These are phyloP conservation scores for Orychophragmus violaceus DNA, from an alignment of 345 rosid genomes.

Conservation along the genomic window DNA sequence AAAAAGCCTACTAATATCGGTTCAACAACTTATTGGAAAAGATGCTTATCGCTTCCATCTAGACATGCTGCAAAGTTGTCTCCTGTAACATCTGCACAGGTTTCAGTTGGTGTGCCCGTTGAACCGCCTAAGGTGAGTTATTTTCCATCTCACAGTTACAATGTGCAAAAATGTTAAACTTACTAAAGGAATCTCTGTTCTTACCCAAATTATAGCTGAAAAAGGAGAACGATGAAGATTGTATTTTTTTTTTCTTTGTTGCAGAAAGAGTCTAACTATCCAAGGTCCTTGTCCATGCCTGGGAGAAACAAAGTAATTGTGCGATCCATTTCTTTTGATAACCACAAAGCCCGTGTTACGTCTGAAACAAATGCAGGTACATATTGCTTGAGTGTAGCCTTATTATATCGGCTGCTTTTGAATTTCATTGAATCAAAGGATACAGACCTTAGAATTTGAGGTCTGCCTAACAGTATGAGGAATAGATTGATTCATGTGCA, in stretches of 20 bases:
- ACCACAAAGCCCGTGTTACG: conserved; percentile 33
- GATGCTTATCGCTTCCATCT: conserved; percentile 75
- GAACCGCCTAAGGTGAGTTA: conserved; percentile 55
- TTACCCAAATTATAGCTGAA: background rate
- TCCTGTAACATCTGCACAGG: conserved; percentile 54
- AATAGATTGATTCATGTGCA: background rate
- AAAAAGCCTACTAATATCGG: conserved; percentile 40
- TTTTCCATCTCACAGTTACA: background rate
- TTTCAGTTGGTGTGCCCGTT: conserved; percentile 49
- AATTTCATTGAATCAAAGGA: background rate
- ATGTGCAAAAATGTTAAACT: background rate
- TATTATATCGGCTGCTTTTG: background rate
- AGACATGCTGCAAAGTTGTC: conserved; percentile 57
- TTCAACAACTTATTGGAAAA: conserved; percentile 49
- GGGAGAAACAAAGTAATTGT: conserved; percentile 74
- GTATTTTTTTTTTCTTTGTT: conserved; percentile 2
- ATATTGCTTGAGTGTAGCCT: background rate
- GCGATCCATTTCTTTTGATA: conserved; percentile 62
- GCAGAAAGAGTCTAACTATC: conserved; percentile 51
- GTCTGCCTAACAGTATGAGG: too few species aligned
- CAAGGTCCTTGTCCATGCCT: conserved; percentile 80
- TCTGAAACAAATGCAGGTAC: conserved; percentile 53
- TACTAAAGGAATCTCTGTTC: background rate
- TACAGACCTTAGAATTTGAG: too few species aligned
- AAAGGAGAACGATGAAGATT: background rate